Evolutionary conservation across 2,329 filamentous ascomycete species (phyloP), one percentile per base, ranked within the genome.

Genomic region (Cercospora zeina): DNA sequence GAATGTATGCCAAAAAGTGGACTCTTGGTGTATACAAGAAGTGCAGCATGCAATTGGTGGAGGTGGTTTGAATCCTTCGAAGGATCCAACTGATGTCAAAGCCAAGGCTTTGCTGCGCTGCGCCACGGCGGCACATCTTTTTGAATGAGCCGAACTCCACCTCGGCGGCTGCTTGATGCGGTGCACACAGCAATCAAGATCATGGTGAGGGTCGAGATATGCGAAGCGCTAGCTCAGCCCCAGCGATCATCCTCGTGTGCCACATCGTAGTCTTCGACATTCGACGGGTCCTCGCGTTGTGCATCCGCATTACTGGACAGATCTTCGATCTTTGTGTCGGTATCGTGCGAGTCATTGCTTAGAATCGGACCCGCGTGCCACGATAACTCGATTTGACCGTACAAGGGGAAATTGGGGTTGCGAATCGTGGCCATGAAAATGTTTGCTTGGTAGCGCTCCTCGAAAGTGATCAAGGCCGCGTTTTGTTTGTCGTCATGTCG

Each of bases 321-420:
- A 10, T 62, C 36, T 33, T 50, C 42, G 24, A 50, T 57, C 59
- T 62, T 61, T 30, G 57, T 53, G n/a, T 61, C 58, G 11, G 37
- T 45, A 16, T 53, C 49, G 16, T 45, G 47, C 9, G 21, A 24
- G 19, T 34, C 58, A 42, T 63, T 53, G 21, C 39, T 45, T 16
- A 36, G 21, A n/a, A 42, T 50, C 21, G 62, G 51, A 31, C 58
- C 55, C 14, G 61, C 61, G 33, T 70, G 67, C 90, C 90, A 93
- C 0, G 83, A 75, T 39, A 90, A 74, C 59, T 90, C 86, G 11
- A 91, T 79, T 50, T 83, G 83, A 45, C 84, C 86, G 10, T 90
- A 77, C 6, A 85, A 84, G 0, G 87, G 85, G 42, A 92, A 84
- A 31, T 66, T 64, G 19, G 58, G 34, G 2, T 33, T 47, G 14